Base-by-base conservation (phyloP, 2,329 filamentous ascomycete species). In the Colletotrichum gigasporum region DNA sequence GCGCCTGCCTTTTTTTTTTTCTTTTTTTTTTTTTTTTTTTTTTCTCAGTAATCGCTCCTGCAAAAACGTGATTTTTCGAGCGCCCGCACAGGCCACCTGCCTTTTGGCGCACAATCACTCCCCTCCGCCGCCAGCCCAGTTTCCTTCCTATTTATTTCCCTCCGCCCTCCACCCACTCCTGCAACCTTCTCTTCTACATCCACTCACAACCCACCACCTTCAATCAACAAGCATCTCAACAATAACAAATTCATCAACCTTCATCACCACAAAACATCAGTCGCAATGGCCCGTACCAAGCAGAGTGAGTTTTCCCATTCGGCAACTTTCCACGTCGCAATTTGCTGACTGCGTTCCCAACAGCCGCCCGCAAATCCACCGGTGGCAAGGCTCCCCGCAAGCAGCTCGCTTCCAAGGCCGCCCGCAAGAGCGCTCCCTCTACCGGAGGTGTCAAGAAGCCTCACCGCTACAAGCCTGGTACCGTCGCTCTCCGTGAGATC, bases 401-500 rank as follows among this genome's bases (percentile, higher is more conserved):
- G 93, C 94, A 97, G 90, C 94, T 98, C 78, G 95, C 95, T 75
- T 97, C 94, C 87, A 97, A 97, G 92, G 96, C 95, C 72, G 95
- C 96, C 77, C 94, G 96, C 86, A 99, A 99, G 91, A 94, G 91
- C 75, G 95, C 96, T 67, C 96, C 96, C 74, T 97, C 94, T 69
- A 98, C 96, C 80, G 96, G 95, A 76, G 92, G 92, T 90, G 92
- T 95, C 89, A 96, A 96, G 92, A 96, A 96, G 91, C 92, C 92
- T 83, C 92, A 94, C 85, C 87, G 92, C 77, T 83, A 92, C 80
- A 92, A 92, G 90, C 90, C 90, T 76, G 90, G 89, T 85, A 94
- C 93, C 75, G 90, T 95, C 81, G 93, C 93, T 85, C 90, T 97
- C 73, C 91, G 92, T 86, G 93, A 97, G 83, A 97, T 97, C 74